Evolutionary conservation across 2,329 filamentous ascomycete species (phyloP).

Genomic region (Paramyrothecium sp.): DNA sequence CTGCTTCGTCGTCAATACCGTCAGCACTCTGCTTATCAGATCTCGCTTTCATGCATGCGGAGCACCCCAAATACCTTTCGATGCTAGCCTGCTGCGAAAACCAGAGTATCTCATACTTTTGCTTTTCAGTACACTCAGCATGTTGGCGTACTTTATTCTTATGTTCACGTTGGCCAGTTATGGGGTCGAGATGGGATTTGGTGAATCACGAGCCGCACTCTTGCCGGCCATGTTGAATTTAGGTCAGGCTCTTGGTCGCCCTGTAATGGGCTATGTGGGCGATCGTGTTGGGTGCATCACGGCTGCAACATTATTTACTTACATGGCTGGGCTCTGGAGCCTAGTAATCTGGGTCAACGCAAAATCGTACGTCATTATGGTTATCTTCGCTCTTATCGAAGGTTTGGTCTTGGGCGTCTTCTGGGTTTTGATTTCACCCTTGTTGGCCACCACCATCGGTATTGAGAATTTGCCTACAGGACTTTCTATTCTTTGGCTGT

Average conservation of each 20-base stretch:
- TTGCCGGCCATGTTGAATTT: slow-evolving; percentile 71
- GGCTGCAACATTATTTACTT: slow-evolving; percentile 64
- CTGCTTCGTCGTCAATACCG: slow-evolving; percentile 60
- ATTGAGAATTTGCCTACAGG: slow-evolving; percentile 65
- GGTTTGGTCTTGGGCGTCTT: slow-evolving; percentile 70
- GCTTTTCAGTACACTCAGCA: slow-evolving; percentile 67
- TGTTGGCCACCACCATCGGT: slow-evolving; percentile 73
- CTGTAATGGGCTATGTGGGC: slow-evolving; percentile 69
- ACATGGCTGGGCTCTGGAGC: slow-evolving; percentile 61
- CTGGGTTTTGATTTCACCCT: slow-evolving; percentile 67
- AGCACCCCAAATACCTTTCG: slow-evolving; percentile 65
- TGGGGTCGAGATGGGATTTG: slow-evolving; percentile 64
- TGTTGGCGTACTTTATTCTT: slow-evolving; percentile 73
- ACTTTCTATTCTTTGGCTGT: slow-evolving; percentile 69
- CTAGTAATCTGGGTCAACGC: slow-evolving; percentile 74
- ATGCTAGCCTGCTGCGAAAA: slow-evolving; percentile 58
- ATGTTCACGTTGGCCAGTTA: slow-evolving; percentile 77
- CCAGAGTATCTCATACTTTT: slow-evolving; percentile 64
- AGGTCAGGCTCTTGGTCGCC: slow-evolving; percentile 66
- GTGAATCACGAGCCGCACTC: slow-evolving; percentile 64
- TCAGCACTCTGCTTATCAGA: slow-evolving; percentile 61
- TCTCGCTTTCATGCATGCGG: slow-evolving; percentile 73
- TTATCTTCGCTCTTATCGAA: slow-evolving; percentile 71
- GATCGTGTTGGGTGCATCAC: slow-evolving; percentile 72
- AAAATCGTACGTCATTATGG: slow-evolving; percentile 60